Evolutionary conservation across 306 rosid genomes (phyloP).

Genomic region (Lathyrus aphaca): DNA sequence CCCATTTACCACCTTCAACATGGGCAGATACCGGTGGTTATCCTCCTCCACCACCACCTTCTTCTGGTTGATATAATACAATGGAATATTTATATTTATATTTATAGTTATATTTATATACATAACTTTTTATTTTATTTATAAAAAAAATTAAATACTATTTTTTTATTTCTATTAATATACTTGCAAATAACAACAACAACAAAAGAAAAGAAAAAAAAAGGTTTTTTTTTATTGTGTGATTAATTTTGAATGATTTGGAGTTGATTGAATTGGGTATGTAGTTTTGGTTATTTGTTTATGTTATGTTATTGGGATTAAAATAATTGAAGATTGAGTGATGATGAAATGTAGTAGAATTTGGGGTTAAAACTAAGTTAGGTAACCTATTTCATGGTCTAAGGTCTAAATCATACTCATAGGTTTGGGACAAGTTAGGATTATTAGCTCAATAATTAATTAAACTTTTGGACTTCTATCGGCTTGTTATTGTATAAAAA

Average conservation of each 20-base stretch:
- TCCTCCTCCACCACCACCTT: conserved; percentile 67
- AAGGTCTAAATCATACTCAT: conserved; percentile 8
- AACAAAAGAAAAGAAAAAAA: no score
- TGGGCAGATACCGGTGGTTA: conserved; percentile 66
- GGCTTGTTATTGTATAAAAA: background rate
- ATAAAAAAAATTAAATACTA: background rate
- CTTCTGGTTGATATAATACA: conserved; percentile 50
- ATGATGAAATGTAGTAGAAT: conserved; percentile 13
- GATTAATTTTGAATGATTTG: background rate
- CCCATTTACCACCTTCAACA: conserved; percentile 47
- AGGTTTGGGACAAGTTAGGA: conserved; percentile 13
- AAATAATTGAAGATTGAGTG: background rate
- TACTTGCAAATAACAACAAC: conserved; percentile 17
- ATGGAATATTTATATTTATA: background rate
- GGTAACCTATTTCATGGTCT: background rate
- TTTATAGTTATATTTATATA: background rate
- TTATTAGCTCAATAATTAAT: background rate
- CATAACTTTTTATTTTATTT: background rate
- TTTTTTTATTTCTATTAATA: conserved; percentile 30
- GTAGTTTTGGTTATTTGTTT: conserved; percentile 24
- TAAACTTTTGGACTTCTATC: background rate
- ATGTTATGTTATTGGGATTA: background rate
- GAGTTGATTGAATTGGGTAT: conserved; percentile 13
- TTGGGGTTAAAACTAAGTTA: conserved; percentile 3
- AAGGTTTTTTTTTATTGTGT: background rate